Percentiles rank a stretch among this genome's conserved stretches.
Evolutionary conservation across 192 early-diverging fungal genomes (phyloP).

Genomic region (Gonapodya prolifera): DNA sequence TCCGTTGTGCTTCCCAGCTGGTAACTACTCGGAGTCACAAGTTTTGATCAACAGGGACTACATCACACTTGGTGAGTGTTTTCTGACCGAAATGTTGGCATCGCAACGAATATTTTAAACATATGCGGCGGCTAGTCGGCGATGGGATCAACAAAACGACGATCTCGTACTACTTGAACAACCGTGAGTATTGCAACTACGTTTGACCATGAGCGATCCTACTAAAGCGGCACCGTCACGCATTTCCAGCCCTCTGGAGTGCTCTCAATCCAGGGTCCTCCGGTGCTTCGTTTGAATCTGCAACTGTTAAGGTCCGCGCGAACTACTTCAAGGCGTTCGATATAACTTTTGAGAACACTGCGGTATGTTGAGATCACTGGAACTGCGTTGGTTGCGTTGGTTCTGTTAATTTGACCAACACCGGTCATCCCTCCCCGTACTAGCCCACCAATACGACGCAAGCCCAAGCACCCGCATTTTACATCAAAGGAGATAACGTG

Average conservation of each 20-base stretch:
- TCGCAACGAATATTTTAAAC: too few species aligned
- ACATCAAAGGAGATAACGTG: background rate
- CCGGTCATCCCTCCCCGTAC: too few species aligned
- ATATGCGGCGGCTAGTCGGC: too few species aligned
- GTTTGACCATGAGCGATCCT: background rate
- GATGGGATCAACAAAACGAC: background rate
- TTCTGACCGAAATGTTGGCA: background rate
- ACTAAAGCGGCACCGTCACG: background rate
- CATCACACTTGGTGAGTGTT: background rate
- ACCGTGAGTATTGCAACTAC: background rate
- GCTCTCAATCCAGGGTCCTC: background rate
- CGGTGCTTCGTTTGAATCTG: constrained; percentile 6
- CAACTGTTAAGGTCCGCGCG: constrained; percentile 6
- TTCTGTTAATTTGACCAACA: too few species aligned
- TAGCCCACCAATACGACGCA: background rate
- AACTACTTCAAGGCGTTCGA: constrained; percentile 8
- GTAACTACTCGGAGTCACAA: background rate
- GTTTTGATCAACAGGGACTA: background rate
- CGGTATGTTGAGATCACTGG: too few species aligned
- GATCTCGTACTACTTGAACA: background rate
- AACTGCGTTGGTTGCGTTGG: too few species aligned
- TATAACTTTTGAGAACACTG: constrained; percentile 7
- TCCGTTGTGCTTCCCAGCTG: too few species aligned
- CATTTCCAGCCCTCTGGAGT: background rate
- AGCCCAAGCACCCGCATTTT: background rate